Percentiles rank a stretch among this genome's conserved stretches.
These are phyloP conservation scores for Aspergillus brasiliensis DNA, from an alignment of 2,329 filamentous ascomycete genomes.

Conservation along the genomic window DNA sequence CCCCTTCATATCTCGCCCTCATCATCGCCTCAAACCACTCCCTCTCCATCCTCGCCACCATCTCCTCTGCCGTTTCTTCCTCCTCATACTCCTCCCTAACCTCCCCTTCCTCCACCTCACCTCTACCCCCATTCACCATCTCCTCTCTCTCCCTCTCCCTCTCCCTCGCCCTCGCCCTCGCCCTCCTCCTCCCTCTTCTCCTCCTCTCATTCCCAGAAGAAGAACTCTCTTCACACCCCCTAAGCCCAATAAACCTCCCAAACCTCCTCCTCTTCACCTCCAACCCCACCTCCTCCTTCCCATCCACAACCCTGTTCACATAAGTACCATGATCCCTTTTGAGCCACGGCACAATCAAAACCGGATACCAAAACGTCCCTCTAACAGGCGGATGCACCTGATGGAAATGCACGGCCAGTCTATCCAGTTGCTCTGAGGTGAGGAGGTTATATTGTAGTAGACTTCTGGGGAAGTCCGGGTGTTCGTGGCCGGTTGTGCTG, in stretches of 20 bases:
- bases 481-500: slow-evolving; percentile 35
- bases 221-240: slow-evolving; percentile 37
- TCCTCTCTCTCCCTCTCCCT: not conserved
- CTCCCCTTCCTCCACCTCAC: not conserved
- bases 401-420: slow-evolving; percentile 46
- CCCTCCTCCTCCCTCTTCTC: not conserved
- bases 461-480: slow-evolving; percentile 42
- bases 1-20: slow-evolving; percentile 27
- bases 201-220: not conserved
- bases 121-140: not conserved
- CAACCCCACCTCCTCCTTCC: slow-evolving; percentile 30
- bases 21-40: slow-evolving; percentile 35
- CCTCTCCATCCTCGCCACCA: slow-evolving; percentile 26
- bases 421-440: slow-evolving; percentile 43
- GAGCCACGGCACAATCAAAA: slow-evolving; percentile 34
- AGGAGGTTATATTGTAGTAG: slow-evolving; percentile 46
- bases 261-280: slow-evolving; percentile 44
- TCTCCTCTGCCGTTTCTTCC: slow-evolving; percentile 16
- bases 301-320: too few species aligned
- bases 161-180: not conserved
- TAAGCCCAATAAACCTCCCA: slow-evolving; percentile 47
- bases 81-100: not conserved
- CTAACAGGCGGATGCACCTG: slow-evolving; percentile 41
- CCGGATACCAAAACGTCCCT: slow-evolving; percentile 39
- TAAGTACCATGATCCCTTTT: slow-evolving; percentile 16